Conservation (phyloP, 2,329 filamentous ascomycete genomes). For the Colletotrichum sp. region DNA sequence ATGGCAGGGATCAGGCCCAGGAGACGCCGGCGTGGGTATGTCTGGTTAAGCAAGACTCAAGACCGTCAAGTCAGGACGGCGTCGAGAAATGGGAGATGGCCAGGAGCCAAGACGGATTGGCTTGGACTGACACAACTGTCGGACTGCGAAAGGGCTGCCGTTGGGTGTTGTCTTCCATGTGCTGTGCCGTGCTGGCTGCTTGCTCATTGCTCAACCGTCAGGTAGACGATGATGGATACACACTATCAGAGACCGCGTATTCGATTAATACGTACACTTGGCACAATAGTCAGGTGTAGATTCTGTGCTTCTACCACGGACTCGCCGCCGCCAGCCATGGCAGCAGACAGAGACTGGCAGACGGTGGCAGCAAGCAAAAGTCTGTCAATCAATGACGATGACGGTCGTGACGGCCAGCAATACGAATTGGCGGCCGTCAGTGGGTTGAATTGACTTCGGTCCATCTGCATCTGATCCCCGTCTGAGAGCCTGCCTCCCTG, state of each 20-base stretch:
- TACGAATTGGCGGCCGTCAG: not conserved
- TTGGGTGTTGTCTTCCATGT: not conserved
- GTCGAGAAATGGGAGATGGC: not conserved
- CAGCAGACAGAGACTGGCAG: not conserved
- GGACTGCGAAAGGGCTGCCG: not conserved
- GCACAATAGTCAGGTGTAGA: not conserved
- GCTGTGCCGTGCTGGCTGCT: not conserved
- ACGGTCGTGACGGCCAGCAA: not conserved
- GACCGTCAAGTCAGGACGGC: not conserved
- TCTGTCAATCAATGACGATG: not conserved
- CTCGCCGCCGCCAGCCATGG: not conserved
- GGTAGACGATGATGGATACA: not conserved
- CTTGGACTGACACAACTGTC: not conserved
- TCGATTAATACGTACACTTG: not conserved
- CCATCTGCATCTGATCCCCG: not conserved
- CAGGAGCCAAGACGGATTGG: not conserved
- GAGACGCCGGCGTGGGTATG: not conserved
- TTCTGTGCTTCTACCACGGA: not conserved
- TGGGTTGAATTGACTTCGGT: not conserved
- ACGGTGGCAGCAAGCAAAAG: not conserved
- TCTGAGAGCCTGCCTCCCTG: not conserved
- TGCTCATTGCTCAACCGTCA: not conserved
- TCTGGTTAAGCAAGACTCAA: not conserved
- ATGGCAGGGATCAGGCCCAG: conserved; percentile 7
- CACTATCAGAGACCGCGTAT: not conserved